A percentile compares a stretch with the other conserved stretches of the same genome.
Evolutionary conservation across 2,329 filamentous ascomycete species (phyloP).

Genomic region (Fusarium citri): DNA sequence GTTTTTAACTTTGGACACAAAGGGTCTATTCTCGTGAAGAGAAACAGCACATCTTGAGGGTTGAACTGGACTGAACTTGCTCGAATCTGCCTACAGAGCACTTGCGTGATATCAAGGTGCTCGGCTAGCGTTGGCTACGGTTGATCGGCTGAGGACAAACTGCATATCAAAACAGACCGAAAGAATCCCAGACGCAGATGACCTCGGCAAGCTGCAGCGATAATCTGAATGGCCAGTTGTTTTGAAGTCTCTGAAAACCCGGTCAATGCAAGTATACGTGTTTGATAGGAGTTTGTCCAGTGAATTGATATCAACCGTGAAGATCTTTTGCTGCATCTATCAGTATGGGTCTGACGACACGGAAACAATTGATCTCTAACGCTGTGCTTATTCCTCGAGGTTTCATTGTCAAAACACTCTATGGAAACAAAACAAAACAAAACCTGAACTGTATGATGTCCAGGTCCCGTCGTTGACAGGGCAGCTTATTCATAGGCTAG

Average conservation of each 20-base stretch:
- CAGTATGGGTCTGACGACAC: neutral
- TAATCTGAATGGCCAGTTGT: conserved; percentile 9
- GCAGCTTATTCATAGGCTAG: neutral
- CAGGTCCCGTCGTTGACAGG: neutral
- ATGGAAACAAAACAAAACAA: neutral
- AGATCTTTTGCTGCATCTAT: neutral
- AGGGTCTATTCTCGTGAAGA: neutral
- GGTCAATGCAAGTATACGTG: conserved; percentile 17
- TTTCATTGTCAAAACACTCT: neutral
- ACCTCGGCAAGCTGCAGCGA: conserved; percentile 7
- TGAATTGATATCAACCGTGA: neutral
- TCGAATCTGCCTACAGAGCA: neutral
- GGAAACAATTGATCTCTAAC: neutral
- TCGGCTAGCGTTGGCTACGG: conserved; percentile 2
- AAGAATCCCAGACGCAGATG: neutral
- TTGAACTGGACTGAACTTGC: neutral
- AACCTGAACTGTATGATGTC: neutral
- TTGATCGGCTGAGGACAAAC: conserved; percentile 6
- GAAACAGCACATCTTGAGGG: neutral
- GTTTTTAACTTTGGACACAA: neutral
- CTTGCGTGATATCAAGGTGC: conserved; percentile 5
- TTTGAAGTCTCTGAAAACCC: neutral
- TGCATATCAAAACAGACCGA: neutral
- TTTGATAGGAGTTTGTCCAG: conserved; percentile 16
- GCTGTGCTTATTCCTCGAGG: neutral